A percentile compares a stretch with the other conserved stretches of the same genome.
Evolutionary conservation across 225 moss, liverwort and hornwort species (phyloP).

Genomic region (Neckera pumila): DNA sequence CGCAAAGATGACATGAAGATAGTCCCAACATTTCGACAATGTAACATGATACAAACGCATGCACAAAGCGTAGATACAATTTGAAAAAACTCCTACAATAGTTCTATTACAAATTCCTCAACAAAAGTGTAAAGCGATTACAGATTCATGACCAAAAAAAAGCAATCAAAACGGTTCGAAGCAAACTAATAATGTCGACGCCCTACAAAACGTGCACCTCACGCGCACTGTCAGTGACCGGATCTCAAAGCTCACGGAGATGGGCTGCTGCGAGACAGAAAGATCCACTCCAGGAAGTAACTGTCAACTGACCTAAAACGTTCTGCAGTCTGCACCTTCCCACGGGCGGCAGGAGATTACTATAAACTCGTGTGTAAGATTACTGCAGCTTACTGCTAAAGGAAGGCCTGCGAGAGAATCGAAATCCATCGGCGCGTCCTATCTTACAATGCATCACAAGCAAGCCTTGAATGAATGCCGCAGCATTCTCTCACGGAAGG

Average conservation of each 20-base stretch:
- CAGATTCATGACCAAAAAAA: neutral
- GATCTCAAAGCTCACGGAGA: neutral
- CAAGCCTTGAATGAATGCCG: neutral
- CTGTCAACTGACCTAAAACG: neutral
- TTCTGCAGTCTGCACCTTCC: neutral
- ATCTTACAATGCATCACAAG: neutral
- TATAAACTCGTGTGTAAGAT: neutral
- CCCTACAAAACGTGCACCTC: neutral
- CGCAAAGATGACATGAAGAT: neutral
- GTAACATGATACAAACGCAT: neutral
- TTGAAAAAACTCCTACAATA: neutral
- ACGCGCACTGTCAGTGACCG: neutral
- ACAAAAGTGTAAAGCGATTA: neutral
- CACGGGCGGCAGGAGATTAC: neutral
- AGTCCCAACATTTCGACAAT: neutral
- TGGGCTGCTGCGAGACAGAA: neutral
- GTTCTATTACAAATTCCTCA: neutral
- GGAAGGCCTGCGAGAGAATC: neutral
- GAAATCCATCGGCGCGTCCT: neutral
- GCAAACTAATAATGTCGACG: neutral
- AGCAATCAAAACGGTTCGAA: neutral
- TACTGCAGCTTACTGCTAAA: neutral
- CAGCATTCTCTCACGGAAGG: slow-evolving; percentile 14
- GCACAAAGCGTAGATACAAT: neutral
- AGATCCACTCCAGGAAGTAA: neutral